A percentile compares a stretch with the other conserved stretches of the same genome.
phyloP scores from a whole-genome alignment of 495 filamentous ascomycete genomes.

The Podospora anserina region DNA sequence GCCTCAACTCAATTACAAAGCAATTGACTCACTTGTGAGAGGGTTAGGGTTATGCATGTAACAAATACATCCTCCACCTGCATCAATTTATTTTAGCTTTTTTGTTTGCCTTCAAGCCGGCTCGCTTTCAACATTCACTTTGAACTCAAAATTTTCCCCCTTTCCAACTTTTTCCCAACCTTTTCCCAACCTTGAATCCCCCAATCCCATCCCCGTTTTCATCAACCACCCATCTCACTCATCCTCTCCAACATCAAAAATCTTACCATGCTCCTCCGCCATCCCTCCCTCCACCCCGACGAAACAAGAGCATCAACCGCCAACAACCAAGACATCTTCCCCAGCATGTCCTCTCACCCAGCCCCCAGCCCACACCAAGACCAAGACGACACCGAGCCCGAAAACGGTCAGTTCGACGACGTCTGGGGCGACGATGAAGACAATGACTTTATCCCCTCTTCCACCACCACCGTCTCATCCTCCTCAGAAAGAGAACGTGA shows the following conservation, averaged over 20 bases:
- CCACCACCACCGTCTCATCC: neutral
- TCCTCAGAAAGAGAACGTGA: slow-evolving; percentile 38
- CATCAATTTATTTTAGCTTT: slow-evolving; percentile 4
- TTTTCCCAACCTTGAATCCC: neutral
- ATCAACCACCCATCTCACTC: neutral
- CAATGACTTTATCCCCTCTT: slow-evolving; percentile 2
- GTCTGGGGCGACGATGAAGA: slow-evolving; percentile 26
- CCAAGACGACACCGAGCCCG: slow-evolving; percentile 3
- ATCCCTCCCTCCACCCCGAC: slow-evolving; percentile 10
- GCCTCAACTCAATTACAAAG: neutral
- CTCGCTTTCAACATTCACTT: neutral
- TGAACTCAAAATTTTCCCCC: neutral
- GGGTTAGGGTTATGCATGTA: neutral
- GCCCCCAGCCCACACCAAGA: neutral
- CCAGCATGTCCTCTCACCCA: slow-evolving; percentile 22
- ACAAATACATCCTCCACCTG: neutral
- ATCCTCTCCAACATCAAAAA: neutral
- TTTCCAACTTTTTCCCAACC: neutral
- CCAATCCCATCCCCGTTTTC: neutral
- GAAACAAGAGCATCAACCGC: slow-evolving; percentile 5
- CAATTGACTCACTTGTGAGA: neutral
- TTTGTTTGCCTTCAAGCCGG: neutral
- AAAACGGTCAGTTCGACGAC: slow-evolving; percentile 25
- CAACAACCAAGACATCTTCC: slow-evolving; percentile 24
- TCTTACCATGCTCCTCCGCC: slow-evolving; percentile 25